Evolutionary conservation across 305 asterid species (phyloP).

Genomic region (Stenogyne calaminthoides): DNA sequence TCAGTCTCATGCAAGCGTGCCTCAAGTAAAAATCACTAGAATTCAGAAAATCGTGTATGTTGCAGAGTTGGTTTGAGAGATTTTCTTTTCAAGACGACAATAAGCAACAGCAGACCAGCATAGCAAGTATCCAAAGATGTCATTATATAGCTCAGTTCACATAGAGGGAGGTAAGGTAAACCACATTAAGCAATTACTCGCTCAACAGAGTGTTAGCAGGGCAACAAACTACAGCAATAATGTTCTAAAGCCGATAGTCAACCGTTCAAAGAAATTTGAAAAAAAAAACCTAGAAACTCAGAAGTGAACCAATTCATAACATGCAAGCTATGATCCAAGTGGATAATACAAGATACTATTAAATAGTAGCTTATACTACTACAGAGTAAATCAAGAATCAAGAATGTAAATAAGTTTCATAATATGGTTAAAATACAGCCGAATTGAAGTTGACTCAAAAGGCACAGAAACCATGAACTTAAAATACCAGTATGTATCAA

Average conservation of each 20-base stretch:
- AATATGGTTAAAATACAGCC: neutral
- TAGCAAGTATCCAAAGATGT: too few relatives aligned
- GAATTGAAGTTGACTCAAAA: neutral
- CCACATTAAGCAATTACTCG: too few relatives aligned
- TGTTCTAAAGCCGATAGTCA: neutral
- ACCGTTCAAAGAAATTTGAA: neutral
- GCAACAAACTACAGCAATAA: neutral
- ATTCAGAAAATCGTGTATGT: too few relatives aligned
- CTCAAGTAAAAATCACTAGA: too few relatives aligned
- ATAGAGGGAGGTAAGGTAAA: too few relatives aligned
- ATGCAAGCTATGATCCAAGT: neutral
- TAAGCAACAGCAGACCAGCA: too few relatives aligned
- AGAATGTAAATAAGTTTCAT: neutral
- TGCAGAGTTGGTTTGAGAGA: neutral
- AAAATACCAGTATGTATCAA: neutral
- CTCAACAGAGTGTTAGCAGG: neutral
- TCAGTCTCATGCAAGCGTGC: too few relatives aligned
- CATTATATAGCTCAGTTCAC: too few relatives aligned
- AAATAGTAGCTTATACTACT: neutral
- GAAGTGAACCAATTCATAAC: neutral
- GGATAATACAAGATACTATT: too few relatives aligned
- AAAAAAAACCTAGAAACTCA: neutral
- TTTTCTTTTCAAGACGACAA: neutral
- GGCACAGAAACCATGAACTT: neutral
- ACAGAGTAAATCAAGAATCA: neutral